phyloP scores from a whole-genome alignment of 2,329 filamentous ascomycete species.

The Pseudogymnoascus sp. region DNA sequence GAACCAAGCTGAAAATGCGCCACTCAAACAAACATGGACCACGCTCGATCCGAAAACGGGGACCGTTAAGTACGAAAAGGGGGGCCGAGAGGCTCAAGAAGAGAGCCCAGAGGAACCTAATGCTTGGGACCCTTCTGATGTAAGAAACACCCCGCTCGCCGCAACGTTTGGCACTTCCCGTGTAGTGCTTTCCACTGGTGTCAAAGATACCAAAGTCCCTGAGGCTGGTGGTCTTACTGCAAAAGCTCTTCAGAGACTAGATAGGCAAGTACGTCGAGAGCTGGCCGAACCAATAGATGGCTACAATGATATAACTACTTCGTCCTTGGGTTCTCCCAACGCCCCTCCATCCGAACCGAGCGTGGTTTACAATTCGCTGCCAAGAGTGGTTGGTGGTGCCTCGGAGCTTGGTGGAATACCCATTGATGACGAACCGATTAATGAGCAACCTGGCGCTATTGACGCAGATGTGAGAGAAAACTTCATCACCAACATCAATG shows the following conservation, averaged over 20 bases:
- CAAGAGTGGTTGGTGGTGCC: no score
- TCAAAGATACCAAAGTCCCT: background rate
- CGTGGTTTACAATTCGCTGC: background rate
- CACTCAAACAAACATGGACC: background rate
- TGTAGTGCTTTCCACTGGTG: background rate
- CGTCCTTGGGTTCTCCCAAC: background rate
- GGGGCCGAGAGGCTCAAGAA: background rate
- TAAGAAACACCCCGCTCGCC: background rate
- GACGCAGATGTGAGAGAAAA: background rate
- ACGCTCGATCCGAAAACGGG: background rate
- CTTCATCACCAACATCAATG: background rate
- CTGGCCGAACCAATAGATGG: background rate
- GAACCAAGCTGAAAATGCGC: background rate
- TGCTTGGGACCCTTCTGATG: background rate
- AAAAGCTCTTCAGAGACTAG: background rate
- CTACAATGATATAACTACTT: background rate
- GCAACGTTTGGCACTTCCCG: background rate
- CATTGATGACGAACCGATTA: no score
- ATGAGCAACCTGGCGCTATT: background rate
- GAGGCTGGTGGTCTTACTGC: background rate
- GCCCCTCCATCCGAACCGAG: background rate
- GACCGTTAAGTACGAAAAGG: background rate
- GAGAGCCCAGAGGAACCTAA: background rate
- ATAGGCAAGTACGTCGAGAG: background rate
- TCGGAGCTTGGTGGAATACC: no score